Conservation (phyloP, 2,329 filamentous ascomycete genomes). For the Neobulgaria alba region DNA sequence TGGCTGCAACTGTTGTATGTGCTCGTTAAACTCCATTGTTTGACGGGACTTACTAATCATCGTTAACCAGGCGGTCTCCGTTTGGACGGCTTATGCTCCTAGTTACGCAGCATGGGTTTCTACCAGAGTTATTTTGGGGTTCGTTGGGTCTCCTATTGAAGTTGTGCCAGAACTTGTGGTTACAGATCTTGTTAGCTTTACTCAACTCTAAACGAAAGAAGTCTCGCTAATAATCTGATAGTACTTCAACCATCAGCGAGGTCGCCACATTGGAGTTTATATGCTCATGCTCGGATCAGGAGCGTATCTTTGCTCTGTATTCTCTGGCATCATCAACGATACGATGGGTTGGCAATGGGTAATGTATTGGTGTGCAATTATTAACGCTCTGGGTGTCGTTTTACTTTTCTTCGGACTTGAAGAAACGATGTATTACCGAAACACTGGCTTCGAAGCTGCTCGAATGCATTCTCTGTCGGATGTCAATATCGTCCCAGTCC, state of each 20-base stretch:
- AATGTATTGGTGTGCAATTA: constrained; percentile 46
- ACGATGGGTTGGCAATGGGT: constrained; percentile 31
- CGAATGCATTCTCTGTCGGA: no score
- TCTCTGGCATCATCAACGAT: not conserved
- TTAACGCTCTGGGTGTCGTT: constrained; percentile 39
- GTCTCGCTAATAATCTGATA: no score
- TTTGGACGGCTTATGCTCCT: not conserved
- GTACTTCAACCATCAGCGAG: constrained; percentile 37
- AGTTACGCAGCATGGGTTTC: constrained; percentile 18
- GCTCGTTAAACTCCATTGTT: no score
- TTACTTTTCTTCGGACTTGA: constrained; percentile 51
- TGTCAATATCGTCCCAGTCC: no score
- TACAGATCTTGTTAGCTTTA: constrained; percentile 24
- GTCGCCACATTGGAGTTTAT: constrained; percentile 9
- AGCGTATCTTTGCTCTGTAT: not conserved
- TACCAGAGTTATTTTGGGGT: constrained; percentile 22
- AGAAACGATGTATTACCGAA: constrained; percentile 41
- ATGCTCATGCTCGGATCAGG: not conserved
- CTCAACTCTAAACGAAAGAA: no score
- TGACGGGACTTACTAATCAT: not conserved
- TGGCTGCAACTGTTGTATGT: no score
- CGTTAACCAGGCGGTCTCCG: constrained; percentile 10
- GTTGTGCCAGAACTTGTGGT: constrained; percentile 28
- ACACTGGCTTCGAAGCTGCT: no score
- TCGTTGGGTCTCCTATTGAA: constrained; percentile 24